Evolutionary conservation across 805 yeast species (phyloP).

Genomic region (Lachancea sp.): DNA sequence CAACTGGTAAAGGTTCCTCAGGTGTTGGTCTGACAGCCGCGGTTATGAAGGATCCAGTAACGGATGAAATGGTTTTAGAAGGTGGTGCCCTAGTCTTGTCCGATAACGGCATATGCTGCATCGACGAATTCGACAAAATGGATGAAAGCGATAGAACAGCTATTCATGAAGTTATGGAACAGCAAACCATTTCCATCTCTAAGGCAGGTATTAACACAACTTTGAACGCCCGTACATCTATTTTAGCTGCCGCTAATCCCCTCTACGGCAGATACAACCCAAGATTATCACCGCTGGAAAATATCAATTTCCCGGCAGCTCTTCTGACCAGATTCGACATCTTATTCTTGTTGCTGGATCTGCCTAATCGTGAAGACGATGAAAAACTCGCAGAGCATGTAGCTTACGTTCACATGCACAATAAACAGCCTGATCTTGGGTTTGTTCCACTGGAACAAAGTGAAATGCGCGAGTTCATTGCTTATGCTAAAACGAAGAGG

Average conservation of each 20-base stretch:
- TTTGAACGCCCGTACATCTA: slow-evolving; percentile 89
- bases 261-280: slow-evolving; percentile 92
- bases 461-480: slow-evolving; percentile 79
- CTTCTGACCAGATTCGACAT: slow-evolving; percentile 90
- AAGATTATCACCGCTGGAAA: slow-evolving; percentile 82
- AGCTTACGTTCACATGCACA: slow-evolving; percentile 91
- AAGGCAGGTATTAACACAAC: slow-evolving; percentile 98
- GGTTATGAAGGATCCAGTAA: slow-evolving; percentile 97
- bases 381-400: slow-evolving; percentile 88
- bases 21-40: slow-evolving; percentile 99
- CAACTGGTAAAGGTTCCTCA: slow-evolving; percentile 97
- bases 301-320: slow-evolving; percentile 95
- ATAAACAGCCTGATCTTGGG: slow-evolving; percentile 72
- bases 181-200: slow-evolving; percentile 93
- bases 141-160: slow-evolving; percentile 96
- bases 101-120: slow-evolving; percentile 96
- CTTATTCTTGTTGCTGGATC: slow-evolving; percentile 77
- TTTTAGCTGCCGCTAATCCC: slow-evolving; percentile 98
- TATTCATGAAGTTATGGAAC: slow-evolving; percentile 84
- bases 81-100: slow-evolving; percentile 97
- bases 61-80: slow-evolving; percentile 96
- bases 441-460: slow-evolving; percentile 72
- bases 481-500: slow-evolving; percentile 75
- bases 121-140: slow-evolving; percentile 99
- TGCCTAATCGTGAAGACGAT: slow-evolving; percentile 73